These are phyloP conservation scores for Pseudogymnoascus sp. DNA, from an alignment of 2,329 filamentous ascomycete genomes.

Conservation along the genomic window DNA sequence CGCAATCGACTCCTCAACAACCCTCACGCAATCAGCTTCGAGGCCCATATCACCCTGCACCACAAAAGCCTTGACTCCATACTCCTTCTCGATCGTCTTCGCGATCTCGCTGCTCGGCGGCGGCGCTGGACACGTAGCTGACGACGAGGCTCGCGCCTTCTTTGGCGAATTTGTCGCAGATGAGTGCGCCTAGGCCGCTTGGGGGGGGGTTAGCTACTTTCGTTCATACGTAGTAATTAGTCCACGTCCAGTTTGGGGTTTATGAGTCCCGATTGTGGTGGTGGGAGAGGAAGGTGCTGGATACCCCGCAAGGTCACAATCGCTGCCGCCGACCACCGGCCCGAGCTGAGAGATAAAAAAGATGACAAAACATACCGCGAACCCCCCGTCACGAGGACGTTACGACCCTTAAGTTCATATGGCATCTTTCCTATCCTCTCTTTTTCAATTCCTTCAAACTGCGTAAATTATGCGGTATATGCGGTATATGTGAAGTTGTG, in stretches of 20 bases:
- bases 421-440: conserved; percentile 41
- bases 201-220: not conserved
- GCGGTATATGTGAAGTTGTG: no score
- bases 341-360: not conserved
- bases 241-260: not conserved
- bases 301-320: not conserved
- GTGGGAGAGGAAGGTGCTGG: not conserved
- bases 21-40: conserved; percentile 45
- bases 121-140: conserved; percentile 54
- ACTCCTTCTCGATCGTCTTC: conserved; percentile 40
- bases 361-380: conserved; percentile 44
- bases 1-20: conserved; percentile 48
- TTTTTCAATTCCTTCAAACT: not conserved
- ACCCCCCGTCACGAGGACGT: conserved; percentile 58
- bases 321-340: not conserved
- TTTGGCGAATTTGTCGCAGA: conserved; percentile 55
- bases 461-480: not conserved
- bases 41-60: conserved; percentile 55
- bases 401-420: conserved; percentile 54
- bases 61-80: conserved; percentile 46
- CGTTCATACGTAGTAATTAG: not conserved
- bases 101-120: no score
- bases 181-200: conserved; percentile 57
- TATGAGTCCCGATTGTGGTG: not conserved
- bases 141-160: conserved; percentile 59